These are phyloP conservation scores for Massariosphaeria phaeospora DNA, from an alignment of 495 filamentous ascomycete species.

Conservation along the genomic window DNA sequence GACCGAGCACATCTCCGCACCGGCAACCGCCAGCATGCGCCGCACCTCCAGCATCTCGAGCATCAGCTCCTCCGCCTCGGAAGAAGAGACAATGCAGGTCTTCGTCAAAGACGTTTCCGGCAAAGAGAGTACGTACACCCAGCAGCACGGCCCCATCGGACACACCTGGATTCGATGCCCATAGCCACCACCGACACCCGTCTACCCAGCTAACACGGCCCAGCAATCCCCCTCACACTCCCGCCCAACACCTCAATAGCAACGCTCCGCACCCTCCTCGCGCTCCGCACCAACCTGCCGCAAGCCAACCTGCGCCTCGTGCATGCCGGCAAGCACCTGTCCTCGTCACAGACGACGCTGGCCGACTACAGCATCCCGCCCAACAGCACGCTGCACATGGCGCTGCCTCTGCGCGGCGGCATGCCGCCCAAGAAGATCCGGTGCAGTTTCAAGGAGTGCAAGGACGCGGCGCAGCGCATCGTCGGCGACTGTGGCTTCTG, in stretches of 20 bases:
- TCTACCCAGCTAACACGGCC: conserved; percentile 3
- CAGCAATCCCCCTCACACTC: conserved; percentile 47
- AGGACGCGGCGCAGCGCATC: conserved; percentile 76
- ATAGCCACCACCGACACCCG: background rate
- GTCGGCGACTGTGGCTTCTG: conserved; percentile 97
- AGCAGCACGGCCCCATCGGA: background rate
- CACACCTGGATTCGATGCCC: conserved; percentile 10
- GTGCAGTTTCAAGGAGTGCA: conserved; percentile 87
- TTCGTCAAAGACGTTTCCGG: conserved; percentile 49
- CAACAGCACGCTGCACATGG: conserved; percentile 43
- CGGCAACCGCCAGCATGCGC: conserved; percentile 32
- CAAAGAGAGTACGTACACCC: conserved; percentile 42
- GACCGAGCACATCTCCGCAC: too few species aligned
- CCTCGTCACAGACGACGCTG: conserved; percentile 33
- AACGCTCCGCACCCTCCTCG: conserved; percentile 46
- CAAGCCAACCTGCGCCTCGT: conserved; percentile 41
- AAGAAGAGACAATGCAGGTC: conserved; percentile 47
- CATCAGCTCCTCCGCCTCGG: conserved; percentile 35
- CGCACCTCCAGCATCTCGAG: conserved; percentile 40
- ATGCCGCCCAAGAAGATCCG: conserved; percentile 73
- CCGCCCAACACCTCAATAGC: conserved; percentile 42
- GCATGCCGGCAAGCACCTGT: conserved; percentile 48
- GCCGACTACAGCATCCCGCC: conserved; percentile 40
- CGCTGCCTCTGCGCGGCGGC: conserved; percentile 42
- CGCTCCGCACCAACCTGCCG: conserved; percentile 44